Evolutionary conservation across 192 early-diverging fungal species (phyloP).

Genomic region (Dimargaris xerosporica): DNA sequence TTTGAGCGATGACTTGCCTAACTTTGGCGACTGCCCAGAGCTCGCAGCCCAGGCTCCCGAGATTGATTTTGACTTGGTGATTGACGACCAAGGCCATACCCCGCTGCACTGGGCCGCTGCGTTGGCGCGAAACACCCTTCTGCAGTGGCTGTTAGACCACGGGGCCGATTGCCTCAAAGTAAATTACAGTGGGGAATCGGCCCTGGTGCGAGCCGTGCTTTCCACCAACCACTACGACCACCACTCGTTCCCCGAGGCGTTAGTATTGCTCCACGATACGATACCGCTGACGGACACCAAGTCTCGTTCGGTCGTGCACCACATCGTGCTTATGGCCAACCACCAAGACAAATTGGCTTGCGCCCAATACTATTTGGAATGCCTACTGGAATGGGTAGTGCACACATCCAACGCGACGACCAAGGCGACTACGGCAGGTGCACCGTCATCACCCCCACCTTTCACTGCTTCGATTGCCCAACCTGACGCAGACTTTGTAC

Average conservation of each 20-base stretch:
- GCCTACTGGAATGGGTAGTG: constrained; percentile 50
- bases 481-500: constrained; percentile 60
- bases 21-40: constrained; percentile 36
- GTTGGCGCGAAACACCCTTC: constrained; percentile 53
- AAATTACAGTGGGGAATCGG: constrained; percentile 77
- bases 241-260: constrained; percentile 53
- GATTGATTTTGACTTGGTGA: constrained; percentile 63
- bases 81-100: constrained; percentile 92
- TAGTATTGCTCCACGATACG: constrained; percentile 58
- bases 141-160: constrained; percentile 59
- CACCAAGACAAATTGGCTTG: constrained; percentile 54
- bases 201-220: constrained; percentile 75
- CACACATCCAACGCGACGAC: constrained; percentile 16
- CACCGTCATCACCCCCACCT: constrained; percentile 16
- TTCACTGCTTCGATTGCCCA: constrained; percentile 29
- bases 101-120: constrained; percentile 94
- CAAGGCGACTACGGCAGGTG: constrained; percentile 10
- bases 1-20: constrained; percentile 50
- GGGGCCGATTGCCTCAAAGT: constrained; percentile 50
- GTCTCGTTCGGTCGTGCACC: constrained; percentile 81
- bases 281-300: constrained; percentile 62
- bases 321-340: constrained; percentile 59
- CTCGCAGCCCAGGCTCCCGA: constrained; percentile 22
- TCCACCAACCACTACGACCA: constrained; percentile 75
- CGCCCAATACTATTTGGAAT: constrained; percentile 80